Evolutionary conservation across 768 basidiomycete species (phyloP).

Genomic region (Solioccasus polychromus): DNA sequence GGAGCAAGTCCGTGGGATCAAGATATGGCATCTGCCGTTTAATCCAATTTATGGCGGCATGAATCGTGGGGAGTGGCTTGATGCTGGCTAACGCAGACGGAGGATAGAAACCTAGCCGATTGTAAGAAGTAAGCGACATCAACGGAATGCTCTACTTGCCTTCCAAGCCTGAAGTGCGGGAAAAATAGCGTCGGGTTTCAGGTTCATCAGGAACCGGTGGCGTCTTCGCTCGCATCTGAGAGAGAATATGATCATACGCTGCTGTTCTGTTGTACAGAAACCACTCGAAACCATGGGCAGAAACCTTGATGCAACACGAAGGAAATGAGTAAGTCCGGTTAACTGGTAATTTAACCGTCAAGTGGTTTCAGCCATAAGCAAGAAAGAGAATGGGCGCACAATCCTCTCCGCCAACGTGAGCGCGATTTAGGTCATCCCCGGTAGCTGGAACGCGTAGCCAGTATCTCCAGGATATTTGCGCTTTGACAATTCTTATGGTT

Average conservation of each 20-base stretch:
- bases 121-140: background rate
- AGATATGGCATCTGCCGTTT: slow-evolving; percentile 63
- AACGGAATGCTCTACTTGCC: slow-evolving; percentile 26
- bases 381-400: slow-evolving; percentile 37
- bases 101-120: slow-evolving; percentile 20
- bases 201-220: slow-evolving; percentile 14
- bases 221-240: slow-evolving; percentile 56
- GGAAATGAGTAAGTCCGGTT: slow-evolving; percentile 38
- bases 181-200: slow-evolving; percentile 37
- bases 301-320: slow-evolving; percentile 79
- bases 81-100: slow-evolving; percentile 26
- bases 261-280: slow-evolving; percentile 89
- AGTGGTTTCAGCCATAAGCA: background rate
- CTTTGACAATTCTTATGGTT: slow-evolving; percentile 79
- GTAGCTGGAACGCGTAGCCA: slow-evolving; percentile 82
- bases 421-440: slow-evolving; percentile 62
- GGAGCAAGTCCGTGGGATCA: slow-evolving; percentile 82
- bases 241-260: slow-evolving; percentile 83
- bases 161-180: slow-evolving; percentile 38
- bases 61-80: slow-evolving; percentile 34
- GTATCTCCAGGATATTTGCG: slow-evolving; percentile 88
- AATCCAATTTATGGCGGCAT: slow-evolving; percentile 48
- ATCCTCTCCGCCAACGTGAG: slow-evolving; percentile 48
- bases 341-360: slow-evolving; percentile 25
- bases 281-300: slow-evolving; percentile 86